Conservation (phyloP, 352 stramenopile species). For the Phytophthora melonis region DNA sequence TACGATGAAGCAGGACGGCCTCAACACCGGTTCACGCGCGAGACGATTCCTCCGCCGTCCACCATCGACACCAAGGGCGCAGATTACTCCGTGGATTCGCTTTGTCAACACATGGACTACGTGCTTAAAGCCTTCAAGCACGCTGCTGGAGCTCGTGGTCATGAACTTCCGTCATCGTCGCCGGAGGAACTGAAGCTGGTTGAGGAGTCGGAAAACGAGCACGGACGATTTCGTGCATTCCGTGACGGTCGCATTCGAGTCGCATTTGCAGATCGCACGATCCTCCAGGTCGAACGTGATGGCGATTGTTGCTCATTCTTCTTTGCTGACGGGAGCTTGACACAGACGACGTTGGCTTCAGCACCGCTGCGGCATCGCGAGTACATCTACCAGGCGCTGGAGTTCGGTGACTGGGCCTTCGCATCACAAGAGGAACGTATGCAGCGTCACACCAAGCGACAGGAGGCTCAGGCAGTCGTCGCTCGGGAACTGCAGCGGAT, state of each 20-base stretch:
- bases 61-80: slow-evolving; percentile 24
- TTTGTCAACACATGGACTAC: slow-evolving; percentile 48
- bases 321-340: slow-evolving; percentile 53
- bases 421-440: slow-evolving; percentile 63
- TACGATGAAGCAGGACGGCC: slow-evolving; percentile 41
- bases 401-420: slow-evolving; percentile 79
- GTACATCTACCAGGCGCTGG: slow-evolving; percentile 64
- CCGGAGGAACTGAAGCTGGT: slow-evolving; percentile 34
- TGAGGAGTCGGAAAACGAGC: slow-evolving; percentile 55
- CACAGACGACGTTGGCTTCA: slow-evolving; percentile 49
- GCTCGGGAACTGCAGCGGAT: slow-evolving; percentile 56
- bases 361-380: slow-evolving; percentile 44
- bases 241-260: slow-evolving; percentile 69
- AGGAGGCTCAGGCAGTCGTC: slow-evolving; percentile 41
- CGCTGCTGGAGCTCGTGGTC: neutral
- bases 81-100: slow-evolving; percentile 22
- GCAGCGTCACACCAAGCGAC: slow-evolving; percentile 41
- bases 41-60: slow-evolving; percentile 60
- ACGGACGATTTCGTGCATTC: slow-evolving; percentile 74
- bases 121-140: slow-evolving; percentile 41
- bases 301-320: slow-evolving; percentile 58
- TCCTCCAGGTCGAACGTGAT: slow-evolving; percentile 60
- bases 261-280: slow-evolving; percentile 77
- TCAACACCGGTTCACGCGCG: slow-evolving; percentile 65
- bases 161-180: neutral